These are phyloP conservation scores for Dictyostelium discoideum DNA, from an alignment of 78 protist genomes.

Conservation along the genomic window dicty_2.7 NC_007091.3:4230001-4230500, in stretches of 20 bases:
- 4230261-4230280: not conserved
- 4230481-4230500: not conserved
- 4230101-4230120: not conserved
- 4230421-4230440: no score
- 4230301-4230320: not conserved
- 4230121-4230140: not conserved
- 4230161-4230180: not conserved
- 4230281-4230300: no score
- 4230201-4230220: not conserved
- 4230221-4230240: not conserved
- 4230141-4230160: not conserved
- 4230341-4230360: not conserved
- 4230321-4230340: not conserved
- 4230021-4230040: not conserved
- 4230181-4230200: not conserved
- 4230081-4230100: not conserved
- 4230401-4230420: no score
- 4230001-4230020: slow-evolving; percentile 9
- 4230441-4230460: no score
- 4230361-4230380: not conserved
- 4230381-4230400: not conserved
- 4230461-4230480: no score
- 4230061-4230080: not conserved
- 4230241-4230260: no score
- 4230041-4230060: not conserved